These are phyloP conservation scores for Ochromonas danica DNA, from an alignment of 108 stramenopile species.

Conservation along the genomic window DNA sequence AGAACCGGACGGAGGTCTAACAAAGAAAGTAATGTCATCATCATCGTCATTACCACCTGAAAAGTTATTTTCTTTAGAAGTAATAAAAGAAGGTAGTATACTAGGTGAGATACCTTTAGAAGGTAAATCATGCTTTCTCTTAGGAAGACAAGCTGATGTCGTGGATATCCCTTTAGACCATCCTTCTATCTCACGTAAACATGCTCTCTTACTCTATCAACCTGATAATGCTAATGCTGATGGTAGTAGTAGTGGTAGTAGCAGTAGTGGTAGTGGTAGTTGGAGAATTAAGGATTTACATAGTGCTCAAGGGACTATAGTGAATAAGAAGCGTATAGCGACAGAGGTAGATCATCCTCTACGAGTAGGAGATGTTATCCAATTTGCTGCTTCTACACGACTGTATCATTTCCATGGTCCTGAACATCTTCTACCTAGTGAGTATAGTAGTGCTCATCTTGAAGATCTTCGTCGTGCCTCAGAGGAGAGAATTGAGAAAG, in stretches of 20 bases:
- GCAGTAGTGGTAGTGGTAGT: no score
- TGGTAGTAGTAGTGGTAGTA: no score
- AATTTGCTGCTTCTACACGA: slow-evolving; percentile 28
- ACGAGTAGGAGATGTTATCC: slow-evolving; percentile 21
- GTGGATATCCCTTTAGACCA: slow-evolving; percentile 28
- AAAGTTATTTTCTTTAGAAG: no score
- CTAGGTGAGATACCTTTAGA: background rate
- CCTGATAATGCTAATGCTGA: slow-evolving; percentile 20
- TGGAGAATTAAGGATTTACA: background rate
- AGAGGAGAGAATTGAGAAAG: background rate
- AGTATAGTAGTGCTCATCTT: background rate
- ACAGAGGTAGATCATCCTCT: background rate
- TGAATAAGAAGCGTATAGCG: slow-evolving; percentile 1
- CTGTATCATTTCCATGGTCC: background rate
- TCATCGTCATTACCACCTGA: no score
- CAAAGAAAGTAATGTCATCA: no score
- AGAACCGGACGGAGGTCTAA: no score
- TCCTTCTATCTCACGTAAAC: slow-evolving; percentile 20
- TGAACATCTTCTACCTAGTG: background rate
- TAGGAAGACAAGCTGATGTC: slow-evolving; percentile 27
- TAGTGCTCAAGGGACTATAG: slow-evolving; percentile 23
- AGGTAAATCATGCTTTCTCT: background rate
- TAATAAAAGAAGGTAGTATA: slow-evolving; percentile 12
- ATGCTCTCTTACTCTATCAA: slow-evolving; percentile 1
- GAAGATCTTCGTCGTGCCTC: background rate